Percentiles rank a stretch among this genome's conserved stretches.
Conservation (phyloP, 2,329 filamentous ascomycete genomes). For the Lecanosticta acicola region DNA sequence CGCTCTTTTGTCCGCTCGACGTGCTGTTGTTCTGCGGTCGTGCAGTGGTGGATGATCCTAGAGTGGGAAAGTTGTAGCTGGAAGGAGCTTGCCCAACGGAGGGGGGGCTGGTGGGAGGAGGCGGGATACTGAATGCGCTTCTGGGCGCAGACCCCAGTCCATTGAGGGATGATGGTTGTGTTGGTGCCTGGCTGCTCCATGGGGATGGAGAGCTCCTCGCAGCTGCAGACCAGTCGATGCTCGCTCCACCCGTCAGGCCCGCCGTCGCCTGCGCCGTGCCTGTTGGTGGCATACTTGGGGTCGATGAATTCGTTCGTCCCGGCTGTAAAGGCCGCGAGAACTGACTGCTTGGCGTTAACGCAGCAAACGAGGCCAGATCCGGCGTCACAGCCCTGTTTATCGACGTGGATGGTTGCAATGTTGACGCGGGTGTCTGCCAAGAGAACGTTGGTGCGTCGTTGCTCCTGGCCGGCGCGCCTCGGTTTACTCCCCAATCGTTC, state of each 20-base stretch:
- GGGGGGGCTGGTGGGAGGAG: slow-evolving; percentile 32
- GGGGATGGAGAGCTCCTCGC: slow-evolving; percentile 13
- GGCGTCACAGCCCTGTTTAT: slow-evolving; percentile 30
- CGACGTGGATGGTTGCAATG: slow-evolving; percentile 1
- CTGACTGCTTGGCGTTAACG: slow-evolving; percentile 35
- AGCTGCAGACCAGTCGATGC: slow-evolving; percentile 50
- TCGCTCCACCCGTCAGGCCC: slow-evolving; percentile 32
- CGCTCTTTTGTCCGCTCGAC: slow-evolving; percentile 26
- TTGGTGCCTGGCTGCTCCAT: slow-evolving; percentile 7
- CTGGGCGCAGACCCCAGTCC: slow-evolving; percentile 9
- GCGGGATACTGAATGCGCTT: slow-evolving; percentile 22
- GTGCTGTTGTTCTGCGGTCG: slow-evolving; percentile 22
- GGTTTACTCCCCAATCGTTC: slow-evolving; percentile 40
- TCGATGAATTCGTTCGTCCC: slow-evolving; percentile 21
- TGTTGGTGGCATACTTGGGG: slow-evolving; percentile 27
- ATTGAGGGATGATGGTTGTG: slow-evolving; percentile 6
- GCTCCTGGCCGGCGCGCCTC: slow-evolving; percentile 21
- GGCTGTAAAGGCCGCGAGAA: slow-evolving; percentile 38
- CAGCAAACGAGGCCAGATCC: slow-evolving; percentile 32
- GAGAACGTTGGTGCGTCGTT: slow-evolving; percentile 38
- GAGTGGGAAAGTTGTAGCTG: slow-evolving; percentile 35
- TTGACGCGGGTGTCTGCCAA: slow-evolving; percentile 36
- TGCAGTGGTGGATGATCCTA: slow-evolving; percentile 32
- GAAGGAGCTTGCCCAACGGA: slow-evolving; percentile 32
- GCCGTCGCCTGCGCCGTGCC: slow-evolving; percentile 27